phyloP scores from a whole-genome alignment of 116 monocot genomes.

The Iris pallida region DNA sequence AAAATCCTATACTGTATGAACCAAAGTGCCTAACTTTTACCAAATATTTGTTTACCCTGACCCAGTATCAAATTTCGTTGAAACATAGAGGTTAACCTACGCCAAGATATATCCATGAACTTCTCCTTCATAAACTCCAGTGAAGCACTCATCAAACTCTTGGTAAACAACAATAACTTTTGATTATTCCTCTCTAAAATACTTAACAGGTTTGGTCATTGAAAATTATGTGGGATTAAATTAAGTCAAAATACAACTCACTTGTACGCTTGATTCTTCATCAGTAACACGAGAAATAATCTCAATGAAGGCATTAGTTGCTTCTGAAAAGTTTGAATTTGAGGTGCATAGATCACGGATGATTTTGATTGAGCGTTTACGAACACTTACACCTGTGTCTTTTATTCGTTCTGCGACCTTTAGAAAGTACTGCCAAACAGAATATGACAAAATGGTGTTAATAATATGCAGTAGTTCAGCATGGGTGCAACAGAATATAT shows the following conservation, averaged over 20 bases:
- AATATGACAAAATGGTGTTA: slow-evolving; percentile 2
- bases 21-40: too few species aligned
- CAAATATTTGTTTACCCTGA: too few species aligned
- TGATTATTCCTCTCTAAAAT: neutral
- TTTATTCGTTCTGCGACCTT: slow-evolving; percentile 98
- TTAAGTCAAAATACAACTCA: slow-evolving; percentile 21
- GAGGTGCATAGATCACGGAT: slow-evolving; percentile 89
- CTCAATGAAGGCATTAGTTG: slow-evolving; percentile 82
- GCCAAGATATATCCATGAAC: neutral
- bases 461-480: neutral
- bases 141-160: neutral
- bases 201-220: neutral
- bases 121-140: neutral
- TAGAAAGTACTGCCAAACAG: slow-evolving; percentile 73
- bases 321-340: slow-evolving; percentile 58
- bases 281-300: slow-evolving; percentile 97
- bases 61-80: too few species aligned
- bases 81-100: too few species aligned
- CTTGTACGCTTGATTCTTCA: slow-evolving; percentile 97
- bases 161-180: neutral
- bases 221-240: neutral
- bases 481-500: slow-evolving; percentile 2
- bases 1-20: too few species aligned
- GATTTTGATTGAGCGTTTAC: slow-evolving; percentile 96
- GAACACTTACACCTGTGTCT: slow-evolving; percentile 97